Evolutionary conservation across 208 protist species (phyloP).

Genomic region (Naegleria gruberi): DNA sequence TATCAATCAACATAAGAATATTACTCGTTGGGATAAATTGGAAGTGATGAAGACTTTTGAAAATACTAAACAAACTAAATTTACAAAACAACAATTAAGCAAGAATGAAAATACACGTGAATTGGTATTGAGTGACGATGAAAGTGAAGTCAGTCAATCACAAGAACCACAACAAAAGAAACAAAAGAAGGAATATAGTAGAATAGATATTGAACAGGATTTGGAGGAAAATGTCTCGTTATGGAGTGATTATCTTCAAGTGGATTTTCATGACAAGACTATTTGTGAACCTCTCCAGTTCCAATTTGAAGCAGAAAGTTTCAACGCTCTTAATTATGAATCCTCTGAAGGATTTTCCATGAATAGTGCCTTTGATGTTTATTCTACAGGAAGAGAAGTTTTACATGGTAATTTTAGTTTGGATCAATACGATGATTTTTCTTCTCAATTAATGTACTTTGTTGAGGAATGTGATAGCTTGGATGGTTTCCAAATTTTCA

Average conservation of each 20-base stretch:
- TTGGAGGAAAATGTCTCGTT: not conserved
- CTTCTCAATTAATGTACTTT: not conserved
- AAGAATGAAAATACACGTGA: not conserved
- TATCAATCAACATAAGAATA: not conserved
- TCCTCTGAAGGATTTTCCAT: not conserved
- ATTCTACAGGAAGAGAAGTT: not conserved
- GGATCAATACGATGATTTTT: conserved; percentile 1
- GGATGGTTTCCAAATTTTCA: not conserved
- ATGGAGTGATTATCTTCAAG: not conserved
- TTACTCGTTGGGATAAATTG: not conserved
- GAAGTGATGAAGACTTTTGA: not conserved
- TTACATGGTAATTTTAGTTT: not conserved
- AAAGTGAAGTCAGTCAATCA: not conserved
- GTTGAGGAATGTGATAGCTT: conserved; percentile 11
- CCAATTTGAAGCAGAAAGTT: not conserved
- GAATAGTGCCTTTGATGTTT: not conserved
- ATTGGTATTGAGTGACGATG: not conserved
- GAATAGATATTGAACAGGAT: not conserved
- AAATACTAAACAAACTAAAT: not conserved
- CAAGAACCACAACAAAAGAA: not conserved
- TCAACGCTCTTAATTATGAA: not conserved
- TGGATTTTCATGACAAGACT: not conserved
- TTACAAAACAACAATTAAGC: not conserved
- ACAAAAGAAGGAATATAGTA: not conserved
- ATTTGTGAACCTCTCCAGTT: not conserved